Conservation (phyloP, 116 monocot genomes). For the Phalaenopsis hybrid region DNA sequence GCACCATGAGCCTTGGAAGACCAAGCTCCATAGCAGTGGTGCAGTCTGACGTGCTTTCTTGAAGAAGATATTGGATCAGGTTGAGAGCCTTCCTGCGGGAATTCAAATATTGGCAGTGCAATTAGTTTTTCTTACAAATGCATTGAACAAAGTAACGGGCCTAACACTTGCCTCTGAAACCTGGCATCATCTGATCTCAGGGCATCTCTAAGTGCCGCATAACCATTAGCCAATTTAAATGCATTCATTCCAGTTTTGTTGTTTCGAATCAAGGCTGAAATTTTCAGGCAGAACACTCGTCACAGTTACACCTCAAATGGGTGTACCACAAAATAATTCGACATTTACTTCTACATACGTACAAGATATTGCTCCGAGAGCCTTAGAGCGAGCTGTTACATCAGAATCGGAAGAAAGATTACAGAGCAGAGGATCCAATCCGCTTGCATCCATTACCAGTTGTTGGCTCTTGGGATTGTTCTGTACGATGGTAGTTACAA, state of each 20-base stretch:
- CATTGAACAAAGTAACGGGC: not conserved
- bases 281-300: not conserved
- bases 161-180: constrained; percentile 57
- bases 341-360: constrained; percentile 12
- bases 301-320: not conserved
- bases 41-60: constrained; percentile 59
- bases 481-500: constrained; percentile 77
- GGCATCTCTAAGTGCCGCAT: constrained; percentile 69
- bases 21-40: constrained; percentile 55
- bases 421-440: constrained; percentile 64
- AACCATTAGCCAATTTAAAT: constrained; percentile 85
- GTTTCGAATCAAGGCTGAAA: constrained; percentile 67
- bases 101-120: too few relatives aligned
- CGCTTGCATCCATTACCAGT: constrained; percentile 84
- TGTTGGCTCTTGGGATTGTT: constrained; percentile 86
- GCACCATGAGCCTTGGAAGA: constrained; percentile 61
- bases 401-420: constrained; percentile 78
- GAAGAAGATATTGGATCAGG: constrained; percentile 67
- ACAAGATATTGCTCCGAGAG: constrained; percentile 96
- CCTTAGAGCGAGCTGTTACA: constrained; percentile 57
- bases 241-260: constrained; percentile 66
- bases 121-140: too few relatives aligned
- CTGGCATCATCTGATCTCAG: constrained; percentile 57
- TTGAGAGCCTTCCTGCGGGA: constrained; percentile 68
- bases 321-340: not conserved